These are phyloP conservation scores for Plasmodium vivax DNA, from an alignment of 169 alveolate species.

Conservation along the genomic window DNA sequence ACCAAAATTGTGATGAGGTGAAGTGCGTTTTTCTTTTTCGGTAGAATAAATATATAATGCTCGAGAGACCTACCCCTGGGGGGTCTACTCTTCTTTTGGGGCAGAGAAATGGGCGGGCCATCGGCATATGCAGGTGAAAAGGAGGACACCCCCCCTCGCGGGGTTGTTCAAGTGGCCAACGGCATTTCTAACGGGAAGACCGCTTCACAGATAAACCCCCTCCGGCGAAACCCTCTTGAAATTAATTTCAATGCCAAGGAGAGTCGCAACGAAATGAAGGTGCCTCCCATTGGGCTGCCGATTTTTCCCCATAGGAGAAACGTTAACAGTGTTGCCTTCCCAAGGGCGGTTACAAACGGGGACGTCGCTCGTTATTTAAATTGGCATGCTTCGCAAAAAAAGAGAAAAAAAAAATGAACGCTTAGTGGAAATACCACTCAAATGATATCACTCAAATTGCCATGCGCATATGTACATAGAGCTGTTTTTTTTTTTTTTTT, in stretches of 20 bases:
- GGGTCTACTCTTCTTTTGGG: background rate
- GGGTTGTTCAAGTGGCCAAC: background rate
- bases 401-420: background rate
- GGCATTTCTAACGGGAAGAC: background rate
- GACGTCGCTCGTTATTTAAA: background rate
- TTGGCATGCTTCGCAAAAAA: background rate
- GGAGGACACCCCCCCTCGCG: background rate
- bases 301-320: too few relatives aligned
- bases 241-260: background rate
- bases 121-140: background rate
- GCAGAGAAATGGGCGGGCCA: background rate
- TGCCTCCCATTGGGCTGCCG: background rate
- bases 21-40: background rate
- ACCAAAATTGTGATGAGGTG: background rate
- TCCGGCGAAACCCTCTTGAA: background rate
- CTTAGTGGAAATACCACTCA: background rate
- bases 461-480: background rate
- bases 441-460: background rate
- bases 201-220: background rate
- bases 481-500: too few relatives aligned
- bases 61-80: background rate
- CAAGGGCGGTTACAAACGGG: background rate
- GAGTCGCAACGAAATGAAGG: background rate
- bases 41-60: background rate
- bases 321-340: too few relatives aligned